phyloP scores from a whole-genome alignment of 768 basidiomycete species.

The Rhizopogon vesiculosus region DNA sequence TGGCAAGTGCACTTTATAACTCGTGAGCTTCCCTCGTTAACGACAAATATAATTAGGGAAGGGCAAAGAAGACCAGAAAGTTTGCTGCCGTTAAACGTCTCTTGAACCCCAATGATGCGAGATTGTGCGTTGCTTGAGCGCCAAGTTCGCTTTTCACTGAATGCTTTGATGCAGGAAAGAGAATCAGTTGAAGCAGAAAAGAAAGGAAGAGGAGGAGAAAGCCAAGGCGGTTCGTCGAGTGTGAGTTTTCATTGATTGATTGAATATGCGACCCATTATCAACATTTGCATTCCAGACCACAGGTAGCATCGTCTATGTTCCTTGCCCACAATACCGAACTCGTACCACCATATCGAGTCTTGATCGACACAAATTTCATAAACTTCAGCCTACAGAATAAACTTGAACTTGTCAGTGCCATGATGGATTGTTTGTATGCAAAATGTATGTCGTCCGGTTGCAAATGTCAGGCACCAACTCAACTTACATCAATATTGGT shows the following conservation, averaged over 20 bases:
- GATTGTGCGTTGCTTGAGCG: conserved; percentile 58
- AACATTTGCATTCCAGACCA: conserved; percentile 41
- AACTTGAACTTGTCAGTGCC: conserved; percentile 90
- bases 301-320: conserved; percentile 91
- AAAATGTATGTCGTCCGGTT: conserved; percentile 62
- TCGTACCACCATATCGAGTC: conserved; percentile 95
- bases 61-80: conserved; percentile 90
- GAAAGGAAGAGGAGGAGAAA: conserved; percentile 78
- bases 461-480: not conserved
- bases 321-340: conserved; percentile 90
- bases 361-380: conserved; percentile 99
- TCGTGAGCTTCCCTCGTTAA: not conserved
- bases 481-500: conserved; percentile 5
- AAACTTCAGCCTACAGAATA: conserved; percentile 97
- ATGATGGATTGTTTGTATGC: conserved; percentile 99
- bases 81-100: conserved; percentile 93
- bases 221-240: conserved; percentile 73
- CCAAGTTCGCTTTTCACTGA: not conserved
- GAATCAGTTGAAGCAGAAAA: conserved; percentile 85
- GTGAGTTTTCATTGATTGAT: conserved; percentile 41
- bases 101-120: conserved; percentile 89
- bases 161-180: conserved; percentile 63
- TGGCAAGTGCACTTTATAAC: conserved; percentile 11
- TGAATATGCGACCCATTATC: not conserved
- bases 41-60: conserved; percentile 48